These are phyloP conservation scores for Suhomyces atakaporum DNA, from an alignment of 1,139 yeast genomes.

Conservation along the genomic window DNA sequence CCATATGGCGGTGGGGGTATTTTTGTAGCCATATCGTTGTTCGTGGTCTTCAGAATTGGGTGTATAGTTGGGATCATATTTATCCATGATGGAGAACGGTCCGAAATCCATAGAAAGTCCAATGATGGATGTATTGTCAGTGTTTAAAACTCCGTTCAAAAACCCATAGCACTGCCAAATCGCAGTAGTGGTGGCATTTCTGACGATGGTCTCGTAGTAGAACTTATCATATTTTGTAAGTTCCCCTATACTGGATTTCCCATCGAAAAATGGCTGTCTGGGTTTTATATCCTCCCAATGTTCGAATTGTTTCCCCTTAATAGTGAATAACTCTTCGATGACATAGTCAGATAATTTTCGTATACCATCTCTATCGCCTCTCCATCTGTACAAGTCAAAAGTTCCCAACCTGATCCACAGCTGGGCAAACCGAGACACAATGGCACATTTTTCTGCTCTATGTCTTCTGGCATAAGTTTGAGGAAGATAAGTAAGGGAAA, in stretches of 20 bases:
- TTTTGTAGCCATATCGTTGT: slow-evolving; percentile 71
- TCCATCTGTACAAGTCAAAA: slow-evolving; percentile 80
- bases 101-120: slow-evolving; percentile 94
- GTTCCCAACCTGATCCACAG: slow-evolving; percentile 88
- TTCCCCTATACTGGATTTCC: slow-evolving; percentile 28
- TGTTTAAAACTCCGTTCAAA: slow-evolving; percentile 89
- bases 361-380: slow-evolving; percentile 68
- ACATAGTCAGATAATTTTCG: slow-evolving; percentile 70
- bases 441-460: slow-evolving; percentile 77
- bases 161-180: slow-evolving; percentile 92
- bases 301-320: slow-evolving; percentile 37
- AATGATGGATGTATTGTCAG: slow-evolving; percentile 86
- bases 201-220: slow-evolving; percentile 64
- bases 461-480: slow-evolving; percentile 74
- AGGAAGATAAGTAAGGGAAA: slow-evolving; percentile 72
- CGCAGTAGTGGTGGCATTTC: slow-evolving; percentile 81
- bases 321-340: slow-evolving; percentile 61
- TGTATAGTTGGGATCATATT: slow-evolving; percentile 76
- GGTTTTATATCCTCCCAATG: slow-evolving; percentile 25
- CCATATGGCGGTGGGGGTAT: slow-evolving; percentile 87
- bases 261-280: slow-evolving; percentile 24
- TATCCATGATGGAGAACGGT: slow-evolving; percentile 89
- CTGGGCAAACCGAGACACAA: slow-evolving; percentile 81
- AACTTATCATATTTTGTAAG: slow-evolving; percentile 68
- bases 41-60: slow-evolving; percentile 88